Percentiles rank a stretch among this genome's conserved stretches.
These are phyloP conservation scores for Talaromyces liani DNA, from an alignment of 495 filamentous ascomycete genomes.

Conservation along the genomic window DNA sequence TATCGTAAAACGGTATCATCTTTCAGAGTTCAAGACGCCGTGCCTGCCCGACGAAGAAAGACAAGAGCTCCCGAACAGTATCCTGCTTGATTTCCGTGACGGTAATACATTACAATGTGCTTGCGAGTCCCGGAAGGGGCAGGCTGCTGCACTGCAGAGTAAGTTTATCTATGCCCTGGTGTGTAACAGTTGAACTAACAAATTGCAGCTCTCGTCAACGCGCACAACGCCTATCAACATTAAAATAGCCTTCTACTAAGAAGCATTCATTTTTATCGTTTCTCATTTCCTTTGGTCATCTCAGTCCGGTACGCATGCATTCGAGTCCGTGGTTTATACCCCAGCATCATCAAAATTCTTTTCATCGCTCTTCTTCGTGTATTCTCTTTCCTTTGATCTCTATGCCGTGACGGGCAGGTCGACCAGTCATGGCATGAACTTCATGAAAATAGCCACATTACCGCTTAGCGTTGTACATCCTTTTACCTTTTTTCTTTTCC, in stretches of 20 bases:
- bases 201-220: conserved; percentile 14
- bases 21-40: conserved; percentile 71
- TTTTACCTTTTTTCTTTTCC: neutral
- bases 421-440: neutral
- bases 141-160: conserved; percentile 59
- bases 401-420: neutral
- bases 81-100: conserved; percentile 75
- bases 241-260: neutral
- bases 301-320: neutral
- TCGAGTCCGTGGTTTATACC: neutral
- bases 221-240: conserved; percentile 15
- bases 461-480: conserved; percentile 1
- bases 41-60: conserved; percentile 79
- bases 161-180: conserved; percentile 25
- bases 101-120: conserved; percentile 82
- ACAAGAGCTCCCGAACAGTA: conserved; percentile 82
- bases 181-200: conserved; percentile 10
- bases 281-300: neutral
- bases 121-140: conserved; percentile 70
- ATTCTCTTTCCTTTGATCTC: conserved; percentile 1
- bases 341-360: conserved; percentile 2
- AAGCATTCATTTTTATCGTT: neutral
- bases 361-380: neutral
- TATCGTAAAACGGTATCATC: conserved; percentile 66
- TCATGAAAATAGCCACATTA: conserved; percentile 1